Conservation (phyloP, 176 grass and related monocot genomes). For the Melocanna baccifera region DNA sequence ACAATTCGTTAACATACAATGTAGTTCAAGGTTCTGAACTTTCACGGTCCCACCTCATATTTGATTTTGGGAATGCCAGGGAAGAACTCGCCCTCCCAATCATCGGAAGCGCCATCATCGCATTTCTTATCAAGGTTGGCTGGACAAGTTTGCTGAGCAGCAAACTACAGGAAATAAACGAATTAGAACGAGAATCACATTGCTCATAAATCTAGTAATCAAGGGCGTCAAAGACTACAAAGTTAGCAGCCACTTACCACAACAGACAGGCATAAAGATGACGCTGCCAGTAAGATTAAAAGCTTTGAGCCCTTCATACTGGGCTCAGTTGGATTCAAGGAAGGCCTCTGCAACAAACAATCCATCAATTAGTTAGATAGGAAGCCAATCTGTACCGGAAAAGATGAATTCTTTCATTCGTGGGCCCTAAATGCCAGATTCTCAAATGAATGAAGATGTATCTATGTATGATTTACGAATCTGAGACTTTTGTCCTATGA, state of each 20-base stretch:
- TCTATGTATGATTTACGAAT: not conserved
- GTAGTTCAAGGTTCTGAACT: not conserved
- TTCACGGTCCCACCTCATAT: conserved; percentile 60
- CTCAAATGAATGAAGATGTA: not conserved
- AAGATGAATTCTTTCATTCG: not conserved
- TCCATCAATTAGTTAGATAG: not conserved
- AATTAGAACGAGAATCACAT: not conserved
- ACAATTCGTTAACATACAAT: not conserved
- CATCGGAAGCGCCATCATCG: conserved; percentile 38
- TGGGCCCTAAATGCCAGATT: not conserved
- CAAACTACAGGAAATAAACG: conserved; percentile 37
- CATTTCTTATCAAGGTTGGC: conserved; percentile 61
- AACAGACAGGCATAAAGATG: conserved; percentile 31
- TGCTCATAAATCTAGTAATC: not conserved
- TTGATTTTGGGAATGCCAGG: conserved; percentile 72
- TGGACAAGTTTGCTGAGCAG: conserved; percentile 42
- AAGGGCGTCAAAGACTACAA: not conserved
- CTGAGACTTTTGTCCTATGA: not conserved
- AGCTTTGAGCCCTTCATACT: conserved; percentile 44
- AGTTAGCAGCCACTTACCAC: conserved; percentile 32
- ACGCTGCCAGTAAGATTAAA: conserved; percentile 29
- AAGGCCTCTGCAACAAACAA: not conserved
- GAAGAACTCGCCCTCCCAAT: conserved; percentile 86
- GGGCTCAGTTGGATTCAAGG: not conserved
- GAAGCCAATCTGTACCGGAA: not conserved